Conservation (phyloP, 257 asterid species). For the Knoxia roxburghii region DNA sequence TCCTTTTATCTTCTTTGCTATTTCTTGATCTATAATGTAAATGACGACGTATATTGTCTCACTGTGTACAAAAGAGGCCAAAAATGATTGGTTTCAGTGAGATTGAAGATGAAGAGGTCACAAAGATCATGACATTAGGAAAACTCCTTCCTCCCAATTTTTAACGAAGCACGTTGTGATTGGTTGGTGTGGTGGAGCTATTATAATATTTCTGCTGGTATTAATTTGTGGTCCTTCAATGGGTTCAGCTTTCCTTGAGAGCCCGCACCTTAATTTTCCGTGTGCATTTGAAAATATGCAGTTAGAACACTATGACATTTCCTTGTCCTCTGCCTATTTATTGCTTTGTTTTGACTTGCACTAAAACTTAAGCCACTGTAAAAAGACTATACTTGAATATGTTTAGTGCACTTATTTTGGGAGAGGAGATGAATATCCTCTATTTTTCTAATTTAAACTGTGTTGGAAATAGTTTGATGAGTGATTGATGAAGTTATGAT, state of each 20-base stretch:
- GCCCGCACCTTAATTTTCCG: background rate
- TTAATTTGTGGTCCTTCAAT: background rate
- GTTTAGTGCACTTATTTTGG: background rate
- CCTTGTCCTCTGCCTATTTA: background rate
- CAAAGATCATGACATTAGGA: background rate
- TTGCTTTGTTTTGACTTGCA: background rate
- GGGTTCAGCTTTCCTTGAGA: background rate
- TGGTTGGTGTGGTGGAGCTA: background rate
- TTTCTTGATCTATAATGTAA: background rate
- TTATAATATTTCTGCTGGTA: background rate
- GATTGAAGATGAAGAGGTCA: background rate
- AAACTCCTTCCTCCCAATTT: background rate
- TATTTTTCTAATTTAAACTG: too few species aligned
- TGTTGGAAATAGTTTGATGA: background rate
- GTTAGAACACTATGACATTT: background rate
- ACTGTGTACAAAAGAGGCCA: background rate
- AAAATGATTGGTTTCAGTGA: background rate
- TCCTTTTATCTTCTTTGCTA: background rate
- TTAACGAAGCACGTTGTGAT: background rate
- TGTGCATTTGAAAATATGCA: background rate
- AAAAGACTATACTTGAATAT: background rate
- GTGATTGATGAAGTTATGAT: background rate
- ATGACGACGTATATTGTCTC: background rate
- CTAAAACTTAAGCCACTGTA: background rate
- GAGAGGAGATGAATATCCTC: background rate